Conservation (phyloP, 495 filamentous ascomycete genomes). For the Darksidea phi region DNA sequence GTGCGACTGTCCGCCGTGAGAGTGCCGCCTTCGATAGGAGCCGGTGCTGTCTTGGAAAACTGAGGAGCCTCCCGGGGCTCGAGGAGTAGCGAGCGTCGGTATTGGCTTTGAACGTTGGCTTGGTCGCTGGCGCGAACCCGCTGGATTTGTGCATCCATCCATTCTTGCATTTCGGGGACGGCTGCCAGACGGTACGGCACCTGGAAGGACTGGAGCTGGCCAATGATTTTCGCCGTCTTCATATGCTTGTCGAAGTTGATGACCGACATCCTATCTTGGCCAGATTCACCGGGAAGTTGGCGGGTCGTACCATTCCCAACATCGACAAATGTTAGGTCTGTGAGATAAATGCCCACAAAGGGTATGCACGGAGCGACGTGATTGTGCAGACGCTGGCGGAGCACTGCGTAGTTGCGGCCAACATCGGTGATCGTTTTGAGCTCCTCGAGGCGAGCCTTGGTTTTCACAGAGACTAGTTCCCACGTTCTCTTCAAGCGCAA, state of each 20-base stretch:
- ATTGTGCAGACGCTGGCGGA: constrained; percentile 81
- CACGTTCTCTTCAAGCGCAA: constrained; percentile 88
- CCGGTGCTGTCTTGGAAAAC: constrained; percentile 14
- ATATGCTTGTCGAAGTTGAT: constrained; percentile 99
- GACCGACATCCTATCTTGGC: constrained; percentile 64
- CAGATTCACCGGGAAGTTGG: constrained; percentile 54
- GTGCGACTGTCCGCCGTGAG: constrained; percentile 22
- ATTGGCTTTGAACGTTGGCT: constrained; percentile 73
- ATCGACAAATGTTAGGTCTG: constrained; percentile 84
- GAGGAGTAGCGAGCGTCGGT: constrained; percentile 81
- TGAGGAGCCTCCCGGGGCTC: constrained; percentile 68
- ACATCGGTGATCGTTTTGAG: constrained; percentile 82
- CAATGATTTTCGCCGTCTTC: constrained; percentile 91
- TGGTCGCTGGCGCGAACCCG: constrained; percentile 78
- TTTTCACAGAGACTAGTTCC: constrained; percentile 85
- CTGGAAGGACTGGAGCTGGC: constrained; percentile 94
- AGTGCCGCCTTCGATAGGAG: constrained; percentile 12
- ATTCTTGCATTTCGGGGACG: constrained; percentile 86
- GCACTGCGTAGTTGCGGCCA: constrained; percentile 85
- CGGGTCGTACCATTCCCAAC: constrained; percentile 84
- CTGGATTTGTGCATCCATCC: constrained; percentile 82
- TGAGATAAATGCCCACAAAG: constrained; percentile 95
- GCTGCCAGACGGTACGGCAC: constrained; percentile 86
- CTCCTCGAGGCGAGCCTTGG: constrained; percentile 72
- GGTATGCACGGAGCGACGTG: constrained; percentile 91